phyloP scores from a whole-genome alignment of 1,284 basidiomycete species.

The Moniliophthora roreri region DNA sequence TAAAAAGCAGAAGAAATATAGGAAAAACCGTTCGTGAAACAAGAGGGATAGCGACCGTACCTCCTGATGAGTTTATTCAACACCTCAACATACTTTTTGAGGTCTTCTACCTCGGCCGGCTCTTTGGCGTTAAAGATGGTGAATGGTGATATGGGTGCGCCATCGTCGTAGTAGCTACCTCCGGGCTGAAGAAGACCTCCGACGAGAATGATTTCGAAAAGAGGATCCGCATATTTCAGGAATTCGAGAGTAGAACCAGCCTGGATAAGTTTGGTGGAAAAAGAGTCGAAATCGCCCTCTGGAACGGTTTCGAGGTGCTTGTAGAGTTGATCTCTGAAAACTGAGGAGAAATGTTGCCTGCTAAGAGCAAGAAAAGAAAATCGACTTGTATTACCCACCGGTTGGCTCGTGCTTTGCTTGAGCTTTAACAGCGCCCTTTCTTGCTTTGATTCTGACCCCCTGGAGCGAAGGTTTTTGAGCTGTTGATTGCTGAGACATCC shows the following conservation, averaged over 20 bases:
- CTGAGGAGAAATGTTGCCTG: slow-evolving; percentile 39
- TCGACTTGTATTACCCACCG: slow-evolving; percentile 35
- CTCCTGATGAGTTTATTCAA: slow-evolving; percentile 94
- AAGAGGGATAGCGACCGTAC: slow-evolving; percentile 38
- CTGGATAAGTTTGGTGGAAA: slow-evolving; percentile 84
- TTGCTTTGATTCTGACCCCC: slow-evolving; percentile 86
- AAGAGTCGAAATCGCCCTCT: slow-evolving; percentile 79
- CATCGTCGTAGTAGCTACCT: slow-evolving; percentile 88
- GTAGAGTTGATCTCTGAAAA: slow-evolving; percentile 94
- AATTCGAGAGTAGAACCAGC: slow-evolving; percentile 91
- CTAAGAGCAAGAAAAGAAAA: slow-evolving; percentile 11
- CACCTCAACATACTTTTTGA: slow-evolving; percentile 92
- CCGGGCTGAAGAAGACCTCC: slow-evolving; percentile 96
- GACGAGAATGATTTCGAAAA: slow-evolving; percentile 94
- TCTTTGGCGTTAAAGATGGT: slow-evolving; percentile 81
- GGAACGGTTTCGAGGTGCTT: slow-evolving; percentile 90
- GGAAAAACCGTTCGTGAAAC: no score
- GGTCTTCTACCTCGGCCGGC: slow-evolving; percentile 75
- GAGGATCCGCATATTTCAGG: slow-evolving; percentile 93
- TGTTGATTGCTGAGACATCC: slow-evolving; percentile 85
- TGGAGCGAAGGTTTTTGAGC: slow-evolving; percentile 82
- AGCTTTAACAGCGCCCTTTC: slow-evolving; percentile 85
- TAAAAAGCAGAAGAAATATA: slow-evolving; percentile 31
- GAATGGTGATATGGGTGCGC: slow-evolving; percentile 78
- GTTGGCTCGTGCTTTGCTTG: slow-evolving; percentile 87